Base-by-base conservation (phyloP, 495 filamentous ascomycete genomes). In the Talaromyces borbonicus region DNA sequence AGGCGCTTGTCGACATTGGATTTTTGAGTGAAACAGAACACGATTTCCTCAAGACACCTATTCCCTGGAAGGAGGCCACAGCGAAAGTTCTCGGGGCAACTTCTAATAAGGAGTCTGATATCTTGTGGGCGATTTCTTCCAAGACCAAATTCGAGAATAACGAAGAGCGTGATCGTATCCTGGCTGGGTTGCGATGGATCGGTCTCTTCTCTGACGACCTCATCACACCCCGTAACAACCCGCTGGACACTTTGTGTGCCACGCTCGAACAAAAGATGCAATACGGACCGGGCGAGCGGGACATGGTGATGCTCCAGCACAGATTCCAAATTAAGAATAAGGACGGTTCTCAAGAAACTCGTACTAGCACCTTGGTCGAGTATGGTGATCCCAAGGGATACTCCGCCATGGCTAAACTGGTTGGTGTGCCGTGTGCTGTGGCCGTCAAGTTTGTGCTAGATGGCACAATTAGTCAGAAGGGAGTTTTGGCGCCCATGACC, bases 201-300 rank as follows among this genome's bases (percentile, higher is more conserved):
- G 90, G 90, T 11, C 62, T 95, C 49, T 92, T 96, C 72, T 87
- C 84, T 20, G 74, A 82, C 50, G 79, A 83, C 52, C 65, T 72
- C 54, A 85, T 82, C 60, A 85, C 60, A 5, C 83, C 87, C 23
- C 71, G 79, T 43, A 82, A 76, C n/a, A 95, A 83, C 68, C 84
- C 84, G 1, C 71, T 95, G 23, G 89, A 95, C 53, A 90, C 85
- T 15, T 78, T 98, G 15, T 96, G 90, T 63, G 89, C 88, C 25
- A 84, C 81, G 14, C 75, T 96, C 9, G 89, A 95, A 68, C 61
- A 84, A 69, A 95, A 94, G 77, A 94, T 95, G 87, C 75, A 84
- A 60, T 96, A 81, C 61, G 85, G 74, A 52, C 72, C 81, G 47
- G 80, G 75, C 29, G 92, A 95, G 79, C 80, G 90, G 30, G 88